These are phyloP conservation scores for Candida ovalis DNA, from an alignment of 805 yeast species.

Conservation along the genomic window DNA sequence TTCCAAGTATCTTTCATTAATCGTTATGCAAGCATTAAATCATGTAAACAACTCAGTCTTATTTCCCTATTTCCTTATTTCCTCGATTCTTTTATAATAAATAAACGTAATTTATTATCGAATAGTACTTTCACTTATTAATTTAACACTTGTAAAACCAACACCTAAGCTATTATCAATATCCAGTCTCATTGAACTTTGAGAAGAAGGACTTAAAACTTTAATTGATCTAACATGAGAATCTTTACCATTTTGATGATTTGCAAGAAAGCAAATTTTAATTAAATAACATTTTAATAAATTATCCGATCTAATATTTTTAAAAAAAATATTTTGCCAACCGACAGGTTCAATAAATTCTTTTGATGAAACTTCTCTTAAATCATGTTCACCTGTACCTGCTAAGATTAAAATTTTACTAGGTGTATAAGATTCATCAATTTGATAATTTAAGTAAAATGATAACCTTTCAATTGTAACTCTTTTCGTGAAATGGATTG, in stretches of 20 bases:
- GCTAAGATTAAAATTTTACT: slow-evolving; percentile 58
- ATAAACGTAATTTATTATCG: slow-evolving; percentile 21
- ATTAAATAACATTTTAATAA: slow-evolving; percentile 64
- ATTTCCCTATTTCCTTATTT: no score
- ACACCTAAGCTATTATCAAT: slow-evolving; percentile 23
- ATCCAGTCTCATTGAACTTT: slow-evolving; percentile 21
- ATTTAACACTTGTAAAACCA: slow-evolving; percentile 31
- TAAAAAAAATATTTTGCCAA: slow-evolving; percentile 67
- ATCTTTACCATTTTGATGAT: slow-evolving; percentile 96
- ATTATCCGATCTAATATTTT: slow-evolving; percentile 49
- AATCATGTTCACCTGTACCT: slow-evolving; percentile 77
- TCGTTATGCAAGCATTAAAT: not conserved
- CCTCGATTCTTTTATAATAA: no score
- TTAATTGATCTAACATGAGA: slow-evolving; percentile 79
- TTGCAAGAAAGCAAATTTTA: slow-evolving; percentile 59
- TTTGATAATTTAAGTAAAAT: slow-evolving; percentile 61
- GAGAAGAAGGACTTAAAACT: slow-evolving; percentile 44
- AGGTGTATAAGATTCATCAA: slow-evolving; percentile 95
- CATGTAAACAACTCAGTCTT: no score
- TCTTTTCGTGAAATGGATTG: slow-evolving; percentile 73
- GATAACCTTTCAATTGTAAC: slow-evolving; percentile 68
- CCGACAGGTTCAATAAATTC: slow-evolving; percentile 67
- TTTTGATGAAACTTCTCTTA: slow-evolving; percentile 59
- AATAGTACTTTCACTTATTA: slow-evolving; percentile 31
- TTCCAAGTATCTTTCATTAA: no score